Conservation (phyloP, 257 asterid genomes). For the Solanum virginianum region DNA sequence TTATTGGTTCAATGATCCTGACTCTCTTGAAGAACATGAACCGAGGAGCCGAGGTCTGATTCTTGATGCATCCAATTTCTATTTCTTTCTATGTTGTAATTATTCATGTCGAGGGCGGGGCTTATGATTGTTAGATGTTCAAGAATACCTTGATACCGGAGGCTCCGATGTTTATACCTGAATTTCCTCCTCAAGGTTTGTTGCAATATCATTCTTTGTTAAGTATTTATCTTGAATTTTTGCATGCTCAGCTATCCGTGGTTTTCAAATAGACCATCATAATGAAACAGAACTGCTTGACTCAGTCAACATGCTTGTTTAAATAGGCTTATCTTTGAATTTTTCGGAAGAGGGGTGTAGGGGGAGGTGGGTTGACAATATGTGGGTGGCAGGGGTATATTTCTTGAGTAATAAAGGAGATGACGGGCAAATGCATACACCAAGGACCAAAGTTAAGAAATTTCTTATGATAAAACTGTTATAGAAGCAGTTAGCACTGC, state of each 20-base stretch:
- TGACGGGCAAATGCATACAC: background rate
- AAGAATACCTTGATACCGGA: slow-evolving; percentile 83
- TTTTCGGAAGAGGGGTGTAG: background rate
- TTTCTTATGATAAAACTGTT: background rate
- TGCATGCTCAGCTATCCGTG: background rate
- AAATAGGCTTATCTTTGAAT: background rate
- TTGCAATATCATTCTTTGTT: background rate
- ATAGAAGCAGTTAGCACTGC: background rate
- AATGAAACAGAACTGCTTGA: background rate
- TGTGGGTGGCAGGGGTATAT: background rate
- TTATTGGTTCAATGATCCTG: slow-evolving; percentile 48
- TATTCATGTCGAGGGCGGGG: background rate
- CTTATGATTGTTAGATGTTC: slow-evolving; percentile 40
- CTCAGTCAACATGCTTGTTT: background rate
- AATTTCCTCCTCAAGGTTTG: slow-evolving; percentile 87
- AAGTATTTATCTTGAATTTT: background rate
- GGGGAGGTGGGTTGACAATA: background rate
- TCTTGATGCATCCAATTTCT: background rate
- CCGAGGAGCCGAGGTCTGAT: slow-evolving; percentile 44
- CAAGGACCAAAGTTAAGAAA: background rate
- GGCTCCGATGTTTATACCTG: slow-evolving; percentile 86
- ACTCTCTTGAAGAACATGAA: slow-evolving; percentile 48
- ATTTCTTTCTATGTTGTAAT: background rate
- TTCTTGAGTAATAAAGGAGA: background rate
- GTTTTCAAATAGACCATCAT: background rate